phyloP scores from a whole-genome alignment of 352 stramenopile genomes.

The Halophytophthora polymorphica region DNA sequence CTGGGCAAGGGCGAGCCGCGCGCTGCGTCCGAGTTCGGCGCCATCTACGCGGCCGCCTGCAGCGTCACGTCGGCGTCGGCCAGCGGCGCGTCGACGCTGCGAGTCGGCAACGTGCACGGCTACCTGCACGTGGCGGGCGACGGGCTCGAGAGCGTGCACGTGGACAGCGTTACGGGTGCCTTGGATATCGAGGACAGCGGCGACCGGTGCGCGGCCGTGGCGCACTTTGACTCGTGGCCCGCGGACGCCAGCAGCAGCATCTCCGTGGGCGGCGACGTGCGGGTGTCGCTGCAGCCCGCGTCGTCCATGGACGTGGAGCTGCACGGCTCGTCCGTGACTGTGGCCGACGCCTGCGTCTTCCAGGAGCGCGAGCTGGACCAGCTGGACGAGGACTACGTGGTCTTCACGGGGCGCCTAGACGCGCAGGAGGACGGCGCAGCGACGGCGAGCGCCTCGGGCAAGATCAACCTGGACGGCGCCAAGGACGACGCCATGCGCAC shows the following conservation, averaged over 20 bases:
- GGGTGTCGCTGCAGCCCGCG: slow-evolving; percentile 62
- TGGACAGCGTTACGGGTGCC: slow-evolving; percentile 68
- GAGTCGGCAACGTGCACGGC: slow-evolving; percentile 68
- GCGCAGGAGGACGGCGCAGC: slow-evolving; percentile 13
- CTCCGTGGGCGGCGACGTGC: slow-evolving; percentile 57
- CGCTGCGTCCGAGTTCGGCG: slow-evolving; percentile 44
- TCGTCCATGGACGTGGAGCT: slow-evolving; percentile 58
- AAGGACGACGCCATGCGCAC: slow-evolving; percentile 70
- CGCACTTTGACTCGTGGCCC: slow-evolving; percentile 77
- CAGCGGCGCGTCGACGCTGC: slow-evolving; percentile 22
- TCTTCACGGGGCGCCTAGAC: slow-evolving; percentile 57
- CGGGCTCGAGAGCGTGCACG: slow-evolving; percentile 36
- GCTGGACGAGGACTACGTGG: slow-evolving; percentile 69
- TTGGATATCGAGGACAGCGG: slow-evolving; percentile 73
- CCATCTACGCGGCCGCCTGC: slow-evolving; percentile 67
- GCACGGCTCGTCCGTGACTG: slow-evolving; percentile 44
- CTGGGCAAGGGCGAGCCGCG: slow-evolving; percentile 30
- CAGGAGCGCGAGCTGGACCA: slow-evolving; percentile 52
- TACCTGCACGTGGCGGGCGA: slow-evolving; percentile 59
- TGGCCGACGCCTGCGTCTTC: slow-evolving; percentile 47
- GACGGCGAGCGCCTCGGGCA: slow-evolving; percentile 29
- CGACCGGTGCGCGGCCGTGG: slow-evolving; percentile 40
- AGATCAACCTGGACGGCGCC: slow-evolving; percentile 71
- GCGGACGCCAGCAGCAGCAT: slow-evolving; percentile 48
- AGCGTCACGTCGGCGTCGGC: slow-evolving; percentile 38